Evolutionary conservation across 2,329 filamentous ascomycete species (phyloP).

Genomic region (Endoconidiophora laricicola): DNA sequence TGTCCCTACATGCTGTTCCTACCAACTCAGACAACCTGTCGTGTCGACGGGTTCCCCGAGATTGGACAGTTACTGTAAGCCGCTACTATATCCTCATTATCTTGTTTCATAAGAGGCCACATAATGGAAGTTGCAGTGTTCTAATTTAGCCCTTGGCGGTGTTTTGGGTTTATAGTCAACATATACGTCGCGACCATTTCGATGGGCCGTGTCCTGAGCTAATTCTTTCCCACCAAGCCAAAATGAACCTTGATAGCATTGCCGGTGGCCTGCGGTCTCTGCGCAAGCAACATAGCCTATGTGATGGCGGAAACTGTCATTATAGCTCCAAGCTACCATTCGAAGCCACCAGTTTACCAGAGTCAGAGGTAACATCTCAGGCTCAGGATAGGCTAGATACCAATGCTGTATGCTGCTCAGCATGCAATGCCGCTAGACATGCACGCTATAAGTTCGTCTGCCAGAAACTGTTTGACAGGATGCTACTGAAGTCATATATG

Average conservation of each 20-base stretch:
- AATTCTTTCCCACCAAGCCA: no score
- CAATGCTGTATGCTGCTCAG: neutral
- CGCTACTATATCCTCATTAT: neutral
- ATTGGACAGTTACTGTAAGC: slow-evolving; percentile 4
- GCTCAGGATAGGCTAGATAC: neutral
- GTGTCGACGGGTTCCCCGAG: neutral
- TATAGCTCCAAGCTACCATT: neutral
- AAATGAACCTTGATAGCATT: neutral
- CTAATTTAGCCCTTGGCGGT: neutral
- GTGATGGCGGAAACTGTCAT: neutral
- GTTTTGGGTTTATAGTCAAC: slow-evolving; percentile 14
- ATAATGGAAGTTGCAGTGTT: no score
- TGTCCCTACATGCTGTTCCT: neutral
- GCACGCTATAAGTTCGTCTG: neutral
- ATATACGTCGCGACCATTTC: slow-evolving; percentile 19
- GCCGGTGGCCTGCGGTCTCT: neutral
- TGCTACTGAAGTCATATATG: no score
- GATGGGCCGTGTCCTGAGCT: no score
- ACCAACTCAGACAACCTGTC: neutral
- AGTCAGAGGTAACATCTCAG: neutral
- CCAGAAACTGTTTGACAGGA: neutral
- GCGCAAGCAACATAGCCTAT: neutral
- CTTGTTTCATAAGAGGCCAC: no score
- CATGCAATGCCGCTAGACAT: neutral
- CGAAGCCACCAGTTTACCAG: neutral